Percentiles rank a stretch among this genome's conserved stretches.
Evolutionary conservation across 768 basidiomycete genomes (phyloP).

Genomic region (Suillus placidus): DNA sequence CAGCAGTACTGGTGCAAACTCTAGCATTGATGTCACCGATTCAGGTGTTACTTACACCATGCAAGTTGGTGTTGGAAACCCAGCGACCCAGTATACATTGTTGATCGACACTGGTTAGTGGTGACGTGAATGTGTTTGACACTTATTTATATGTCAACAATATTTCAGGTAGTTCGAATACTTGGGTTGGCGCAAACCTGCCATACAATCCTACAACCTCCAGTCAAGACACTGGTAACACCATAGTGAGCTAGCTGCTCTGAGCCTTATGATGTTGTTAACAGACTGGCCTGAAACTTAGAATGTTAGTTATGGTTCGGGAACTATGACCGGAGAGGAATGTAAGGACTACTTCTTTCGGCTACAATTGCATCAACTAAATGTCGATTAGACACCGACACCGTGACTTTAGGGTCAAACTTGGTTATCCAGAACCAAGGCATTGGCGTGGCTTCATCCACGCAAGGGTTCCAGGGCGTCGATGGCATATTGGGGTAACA

Average conservation of each 20-base stretch:
- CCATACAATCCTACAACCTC: constrained; percentile 46
- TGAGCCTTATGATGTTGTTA: constrained; percentile 18
- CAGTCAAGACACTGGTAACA: constrained; percentile 39
- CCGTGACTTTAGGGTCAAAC: constrained; percentile 40
- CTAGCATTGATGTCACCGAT: constrained; percentile 56
- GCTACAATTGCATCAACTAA: not conserved
- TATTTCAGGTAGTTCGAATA: constrained; percentile 43
- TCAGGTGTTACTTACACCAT: constrained; percentile 56
- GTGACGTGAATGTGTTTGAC: not conserved
- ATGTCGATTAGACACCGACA: constrained; percentile 41
- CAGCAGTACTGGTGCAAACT: constrained; percentile 17
- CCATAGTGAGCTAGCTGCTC: constrained; percentile 36
- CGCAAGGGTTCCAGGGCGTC: constrained; percentile 44
- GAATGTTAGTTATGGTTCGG: constrained; percentile 59
- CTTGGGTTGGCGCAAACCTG: constrained; percentile 57
- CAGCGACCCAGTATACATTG: constrained; percentile 49
- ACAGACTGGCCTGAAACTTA: constrained; percentile 20
- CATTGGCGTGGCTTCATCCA: constrained; percentile 44
- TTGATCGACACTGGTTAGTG: constrained; percentile 54
- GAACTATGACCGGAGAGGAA: constrained; percentile 54
- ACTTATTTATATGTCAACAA: not conserved
- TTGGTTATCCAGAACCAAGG: constrained; percentile 47
- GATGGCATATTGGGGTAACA: constrained; percentile 53
- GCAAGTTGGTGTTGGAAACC: constrained; percentile 50
- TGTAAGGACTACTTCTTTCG: constrained; percentile 33